Conservation (phyloP, 2,329 filamentous ascomycete species). For the Daldinia sp. region DNA sequence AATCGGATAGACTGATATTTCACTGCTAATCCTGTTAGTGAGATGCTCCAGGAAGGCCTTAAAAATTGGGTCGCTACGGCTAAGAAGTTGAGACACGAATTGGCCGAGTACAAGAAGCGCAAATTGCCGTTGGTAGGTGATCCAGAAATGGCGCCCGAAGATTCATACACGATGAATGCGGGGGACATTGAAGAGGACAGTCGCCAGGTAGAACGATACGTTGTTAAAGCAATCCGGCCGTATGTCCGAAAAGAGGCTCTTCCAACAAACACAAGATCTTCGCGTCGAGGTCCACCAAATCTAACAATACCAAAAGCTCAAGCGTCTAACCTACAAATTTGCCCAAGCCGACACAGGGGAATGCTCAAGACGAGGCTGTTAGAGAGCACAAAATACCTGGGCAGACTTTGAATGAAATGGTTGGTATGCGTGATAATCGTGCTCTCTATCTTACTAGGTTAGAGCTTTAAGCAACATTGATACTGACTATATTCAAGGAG, state of each 20-base stretch:
- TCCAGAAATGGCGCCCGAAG: neutral
- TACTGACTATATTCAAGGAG: neutral
- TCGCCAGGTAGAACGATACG: constrained; percentile 28
- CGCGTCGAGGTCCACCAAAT: neutral
- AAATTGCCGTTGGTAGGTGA: constrained; percentile 4
- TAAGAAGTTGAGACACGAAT: constrained; percentile 21
- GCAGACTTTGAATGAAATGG: neutral
- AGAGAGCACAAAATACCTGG: neutral
- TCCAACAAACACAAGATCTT: constrained; percentile 2
- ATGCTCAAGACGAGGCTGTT: neutral
- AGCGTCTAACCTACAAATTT: neutral
- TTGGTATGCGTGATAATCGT: neutral
- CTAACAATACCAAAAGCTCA: neutral
- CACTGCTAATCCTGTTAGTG: constrained; percentile 24
- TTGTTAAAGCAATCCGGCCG: constrained; percentile 15
- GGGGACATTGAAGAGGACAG: constrained; percentile 22
- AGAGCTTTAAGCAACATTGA: neutral
- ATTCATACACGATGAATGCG: constrained; percentile 8
- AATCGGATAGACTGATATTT: neutral
- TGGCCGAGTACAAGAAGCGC: constrained; percentile 25
- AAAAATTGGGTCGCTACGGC: constrained; percentile 15
- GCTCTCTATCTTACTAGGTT: neutral
- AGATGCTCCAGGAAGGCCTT: constrained; percentile 25
- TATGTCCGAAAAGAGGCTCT: neutral
- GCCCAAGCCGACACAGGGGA: neutral